Conservation (phyloP, 169 alveolate species). For the Cryptosporidium ubiquitum region DNA sequence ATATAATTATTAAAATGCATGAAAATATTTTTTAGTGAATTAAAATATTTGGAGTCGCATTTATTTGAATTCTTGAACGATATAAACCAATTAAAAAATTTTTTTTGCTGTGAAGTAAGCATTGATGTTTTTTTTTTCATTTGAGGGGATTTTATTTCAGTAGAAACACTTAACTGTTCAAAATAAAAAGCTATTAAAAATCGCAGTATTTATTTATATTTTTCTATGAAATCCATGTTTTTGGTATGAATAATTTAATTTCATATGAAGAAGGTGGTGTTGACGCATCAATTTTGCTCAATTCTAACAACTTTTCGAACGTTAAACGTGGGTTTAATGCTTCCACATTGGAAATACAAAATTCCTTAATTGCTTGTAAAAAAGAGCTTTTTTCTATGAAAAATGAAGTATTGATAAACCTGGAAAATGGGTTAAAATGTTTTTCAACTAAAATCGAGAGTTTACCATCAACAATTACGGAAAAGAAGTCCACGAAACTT, state of each 20-base stretch:
- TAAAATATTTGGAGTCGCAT: neutral
- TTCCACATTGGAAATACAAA: constrained; percentile 3
- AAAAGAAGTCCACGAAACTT: neutral
- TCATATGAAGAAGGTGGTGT: constrained; percentile 25
- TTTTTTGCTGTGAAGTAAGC: constrained; percentile 14
- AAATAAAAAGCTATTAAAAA: neutral
- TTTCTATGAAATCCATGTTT: neutral
- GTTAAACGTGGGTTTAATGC: neutral
- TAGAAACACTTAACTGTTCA: neutral
- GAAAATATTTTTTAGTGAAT: neutral
- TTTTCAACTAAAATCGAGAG: constrained; percentile 38
- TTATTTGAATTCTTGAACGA: neutral
- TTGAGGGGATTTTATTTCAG: neutral
- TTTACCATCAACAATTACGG: constrained; percentile 40
- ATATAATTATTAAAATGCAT: neutral
- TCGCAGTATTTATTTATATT: neutral
- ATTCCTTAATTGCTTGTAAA: constrained; percentile 16
- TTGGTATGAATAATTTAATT: constrained; percentile 6
- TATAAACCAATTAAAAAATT: constrained; percentile 58
- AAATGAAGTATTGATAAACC: constrained; percentile 39
- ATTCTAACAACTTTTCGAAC: neutral
- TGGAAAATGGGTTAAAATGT: constrained; percentile 23
- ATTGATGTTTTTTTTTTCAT: neutral
- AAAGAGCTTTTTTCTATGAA: constrained; percentile 42
- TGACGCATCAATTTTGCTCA: constrained; percentile 14